Evolutionary conservation across 768 basidiomycete genomes (phyloP), one percentile per base, ranked within the genome.

Genomic region (Trametes meyenii): DNA sequence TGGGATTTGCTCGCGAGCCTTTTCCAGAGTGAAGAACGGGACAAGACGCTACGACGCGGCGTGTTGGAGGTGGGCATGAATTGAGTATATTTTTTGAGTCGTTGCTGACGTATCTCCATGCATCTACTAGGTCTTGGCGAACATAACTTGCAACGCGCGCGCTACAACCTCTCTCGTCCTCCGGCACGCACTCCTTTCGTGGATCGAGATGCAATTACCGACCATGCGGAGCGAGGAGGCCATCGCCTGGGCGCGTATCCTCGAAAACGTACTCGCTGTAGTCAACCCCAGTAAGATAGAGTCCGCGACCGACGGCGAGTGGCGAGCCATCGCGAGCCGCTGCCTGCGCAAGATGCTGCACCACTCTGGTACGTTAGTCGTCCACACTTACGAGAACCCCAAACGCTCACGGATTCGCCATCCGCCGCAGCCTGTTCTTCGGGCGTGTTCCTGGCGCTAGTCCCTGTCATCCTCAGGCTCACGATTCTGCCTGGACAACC

Each of bases 1-100:
- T 96, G 93, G 90, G 92, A 94, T 63, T 76, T 96, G 29, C 74
- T 96, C 2, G 89, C 93, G 1, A 92, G 90, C 60, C 71, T 95
- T 51, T 94, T 88, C 74, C 88, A 92, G 64, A 85, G 86, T 60
- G 84, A 84, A 0, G 72, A 77, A 45, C 73, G 75, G 3, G 90
- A 94, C 58, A 61, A 69, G 0, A 53, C 76, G 1, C 68, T 91
- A 62, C 79, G 88, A 16, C 75, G 76, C 45, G 79, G 82, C 2
- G 84, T 93, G 38, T 72, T 94, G 5, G 90, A 91, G 80, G 91
- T 89, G 62, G 33, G 80, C 75, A 19, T 33, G 46, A n/a, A 14
- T 24, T n/a, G 51, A 43, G 5, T 6, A n/a, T 43, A 58, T 38
- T 43, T 62, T 39, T 39, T 60, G 36, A 16, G n/a, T 23, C 44